phyloP scores from a whole-genome alignment of 2,329 filamentous ascomycete genomes.

The Fonsecaea multimorphosa region DNA sequence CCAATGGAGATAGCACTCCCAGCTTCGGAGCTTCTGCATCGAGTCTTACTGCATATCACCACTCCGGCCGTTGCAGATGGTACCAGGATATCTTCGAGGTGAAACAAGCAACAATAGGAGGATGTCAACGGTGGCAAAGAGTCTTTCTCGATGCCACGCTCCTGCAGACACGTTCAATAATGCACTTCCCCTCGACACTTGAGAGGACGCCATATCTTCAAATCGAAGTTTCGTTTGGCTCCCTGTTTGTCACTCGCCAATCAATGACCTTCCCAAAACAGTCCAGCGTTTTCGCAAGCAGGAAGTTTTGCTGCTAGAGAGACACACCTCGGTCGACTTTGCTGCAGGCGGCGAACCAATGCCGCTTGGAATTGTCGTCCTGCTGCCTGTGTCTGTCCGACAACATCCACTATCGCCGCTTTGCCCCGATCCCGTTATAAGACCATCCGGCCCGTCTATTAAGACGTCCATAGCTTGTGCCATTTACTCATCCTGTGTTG shows the following conservation, averaged over 20 bases:
- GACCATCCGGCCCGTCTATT: neutral
- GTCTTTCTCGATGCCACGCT: neutral
- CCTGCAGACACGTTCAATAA: neutral
- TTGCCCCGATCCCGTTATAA: conserved; percentile 1
- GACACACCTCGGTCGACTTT: conserved; percentile 8
- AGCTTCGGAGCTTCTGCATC: neutral
- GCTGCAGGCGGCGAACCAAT: neutral
- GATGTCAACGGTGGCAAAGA: neutral
- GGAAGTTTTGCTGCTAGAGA: neutral
- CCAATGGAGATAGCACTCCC: neutral
- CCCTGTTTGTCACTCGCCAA: neutral
- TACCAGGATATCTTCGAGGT: neutral
- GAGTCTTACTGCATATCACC: neutral
- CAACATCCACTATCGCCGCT: neutral
- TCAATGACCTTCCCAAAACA: conserved; percentile 3
- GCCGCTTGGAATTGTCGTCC: neutral
- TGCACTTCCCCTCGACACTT: neutral
- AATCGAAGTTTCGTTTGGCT: too few relatives aligned
- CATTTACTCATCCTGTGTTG: neutral
- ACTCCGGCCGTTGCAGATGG: neutral
- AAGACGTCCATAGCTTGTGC: neutral
- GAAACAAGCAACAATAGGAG: neutral
- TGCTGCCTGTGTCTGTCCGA: neutral
- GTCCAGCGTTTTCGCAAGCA: neutral
- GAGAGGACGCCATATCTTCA: neutral